Evolutionary conservation across 176 grass and related monocot species (phyloP), one percentile per base, ranked within the genome.

Genomic region (Avena eriantha): DNA sequence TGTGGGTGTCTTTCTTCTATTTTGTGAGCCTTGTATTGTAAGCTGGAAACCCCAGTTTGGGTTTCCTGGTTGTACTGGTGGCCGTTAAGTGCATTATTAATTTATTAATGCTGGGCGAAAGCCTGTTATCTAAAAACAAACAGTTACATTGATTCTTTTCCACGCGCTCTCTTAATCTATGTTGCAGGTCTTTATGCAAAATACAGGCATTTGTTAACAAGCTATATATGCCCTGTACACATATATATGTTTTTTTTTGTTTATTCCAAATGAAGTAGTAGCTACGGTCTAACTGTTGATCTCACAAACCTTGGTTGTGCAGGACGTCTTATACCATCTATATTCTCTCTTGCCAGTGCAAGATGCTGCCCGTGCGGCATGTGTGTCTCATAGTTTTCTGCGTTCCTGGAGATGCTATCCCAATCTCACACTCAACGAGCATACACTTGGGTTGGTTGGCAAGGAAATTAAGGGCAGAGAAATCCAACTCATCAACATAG

Each of bases 361-460:
- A 69, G 65, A 69, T 34, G 65, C 65, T 36, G 33, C 65, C 16
- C 29, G 65, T 69, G 31, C 31, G 7, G 65, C 65, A 6, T 69
- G 31, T 18, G 65, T 36, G 26, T 69, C 65, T 69, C 65, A 3
- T 33, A 15, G 16, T 18, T 69, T 69, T 36, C 33, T 69, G 14
- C 29, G 29, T 36, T 69, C n/a, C 65, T 69, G 65, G 65, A 69
- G 65, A 69, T 35, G 65, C 65, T 69, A 69, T 19, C 14, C 65
- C 26, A 35, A 69, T 16, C 65, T 69, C 29, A 69, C 23, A 14
- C 16, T 69, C 13, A 5, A 36, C 10, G 26, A 4, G 24, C 12
- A 4, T 10, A 60, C 57, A 60, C 57, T 67, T 67, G 65, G 65
- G 10, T 18, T 69, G 65, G 5, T 31, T 69, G 65, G 17, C 13